Evolutionary conservation across 139 green algal genomes (phyloP), one percentile per base, ranked within the genome.

Genomic region (Micromonas pusilla): DNA sequence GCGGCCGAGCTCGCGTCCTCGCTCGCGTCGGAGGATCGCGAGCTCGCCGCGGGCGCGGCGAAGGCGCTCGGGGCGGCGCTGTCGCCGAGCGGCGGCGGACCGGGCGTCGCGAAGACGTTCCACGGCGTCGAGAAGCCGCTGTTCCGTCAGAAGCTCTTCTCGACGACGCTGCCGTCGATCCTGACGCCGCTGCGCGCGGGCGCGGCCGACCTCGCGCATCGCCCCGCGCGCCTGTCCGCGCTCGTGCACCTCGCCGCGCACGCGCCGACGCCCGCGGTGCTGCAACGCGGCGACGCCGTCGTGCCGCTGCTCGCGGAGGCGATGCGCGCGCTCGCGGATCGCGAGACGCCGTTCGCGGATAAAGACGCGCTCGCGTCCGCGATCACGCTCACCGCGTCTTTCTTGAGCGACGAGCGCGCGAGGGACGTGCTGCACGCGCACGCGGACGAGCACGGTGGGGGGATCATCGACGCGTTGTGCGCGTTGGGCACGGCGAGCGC

Each of bases 381-480:
- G 3, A 39, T 33, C 26, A 39, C 65, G 65, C 26, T 72, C 4
- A 39, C 45, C 45, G 45, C 45, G 45, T 9, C n/a, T 4, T 33
- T 72, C 28, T 13, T 72, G 13, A 23, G 28, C 28, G 65, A 32
- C 28, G n/a, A 13, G 30, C 30, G 32, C 28, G n/a, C 28, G 4
- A 39, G 33, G 21, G 26, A 37, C 13, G 13, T 26, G 30, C 26
- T 72, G 26, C n/a, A 5, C 13, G 28, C 3, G 3, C 26, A 23
- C 13, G 65, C 65, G 65, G 65, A 72, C 4, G 65, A 36, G 21
- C 60, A 39, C 26, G 65, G n/a, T 5, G 65, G 13, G 65, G 32
- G n/a, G 4, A n/a, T 72, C 28, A 72, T 72, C 30, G 26, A 45
- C n/a, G 65, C 30, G 26, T 39, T 72, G 30, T 72, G 65, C 30